Base-by-base conservation (phyloP, 371 early-diverging fungal species). In the Haplosporangium sp. region DNA sequence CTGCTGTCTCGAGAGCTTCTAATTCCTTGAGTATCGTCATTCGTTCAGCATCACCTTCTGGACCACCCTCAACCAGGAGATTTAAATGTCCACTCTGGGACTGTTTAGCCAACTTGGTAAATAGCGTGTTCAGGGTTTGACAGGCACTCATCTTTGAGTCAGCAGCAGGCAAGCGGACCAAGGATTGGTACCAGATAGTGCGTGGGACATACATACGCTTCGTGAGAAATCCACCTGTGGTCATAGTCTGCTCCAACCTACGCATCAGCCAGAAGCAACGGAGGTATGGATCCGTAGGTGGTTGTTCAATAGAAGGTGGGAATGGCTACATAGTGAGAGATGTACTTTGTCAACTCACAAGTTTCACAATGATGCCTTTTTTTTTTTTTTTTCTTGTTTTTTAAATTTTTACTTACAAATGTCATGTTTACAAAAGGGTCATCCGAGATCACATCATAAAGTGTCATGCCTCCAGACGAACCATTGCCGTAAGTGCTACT, bases 221-320 rank as follows among this genome's bases (percentile, higher is more conserved):
- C 5, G 86, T 78, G 17, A 85, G 50, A 45, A 83, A 85, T 42
- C 86, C 86, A 1, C 86, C 50, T 11, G 50, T 17, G 5, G 50
- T 50, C 50, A 50, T 50, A 19, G 50, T 50, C 50, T 50, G 50
- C 15, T 50, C 85, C 15, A 85, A 64, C 53, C 64, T 77, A 17
- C 75, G 76, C 84, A 85, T 85, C 42, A 85, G 55, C 85, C 85
- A 85, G 63, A 85, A 85, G 13, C 83, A 76, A 17, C 81, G 76
- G n/a, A 85, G 47, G 47, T 81, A 72, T 3, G 77, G 55, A 19
- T 78, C 83, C 27, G 58, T 42, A 1, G 86, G 86, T 56, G 84
- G 72, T 19, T 71, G 65, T 48, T 85, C 86, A 4, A 72, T 42
- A 37, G 77, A 72, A 38, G 77, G 77, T 11, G 77, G 77, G 11